Evolutionary conservation across 2,329 filamentous ascomycete genomes (phyloP).

Genomic region (Parastagonospora nodorum): DNA sequence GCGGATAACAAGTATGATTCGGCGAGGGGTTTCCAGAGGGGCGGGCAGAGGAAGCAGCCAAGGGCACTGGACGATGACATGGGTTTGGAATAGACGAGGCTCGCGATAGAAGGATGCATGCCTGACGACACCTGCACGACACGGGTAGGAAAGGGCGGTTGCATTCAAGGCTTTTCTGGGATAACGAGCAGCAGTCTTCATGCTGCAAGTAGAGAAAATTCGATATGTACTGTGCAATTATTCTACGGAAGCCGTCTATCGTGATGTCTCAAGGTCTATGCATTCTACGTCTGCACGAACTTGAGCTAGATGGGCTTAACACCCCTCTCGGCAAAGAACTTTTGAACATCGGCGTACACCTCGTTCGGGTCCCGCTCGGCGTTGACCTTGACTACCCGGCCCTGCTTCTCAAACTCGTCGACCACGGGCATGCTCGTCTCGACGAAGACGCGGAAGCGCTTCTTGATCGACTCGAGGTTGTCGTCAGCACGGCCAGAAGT

Average conservation of each 20-base stretch:
- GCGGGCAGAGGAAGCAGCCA: constrained; percentile 32
- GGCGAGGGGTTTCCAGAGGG: constrained; percentile 30
- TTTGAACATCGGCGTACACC: constrained; percentile 61
- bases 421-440: constrained; percentile 99
- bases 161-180: constrained; percentile 35
- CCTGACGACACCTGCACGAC: constrained; percentile 14
- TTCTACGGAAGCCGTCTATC: background rate
- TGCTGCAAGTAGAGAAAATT: constrained; percentile 36
- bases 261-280: constrained; percentile 4
- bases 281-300: constrained; percentile 33
- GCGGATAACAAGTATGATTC: constrained; percentile 67
- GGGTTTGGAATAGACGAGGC: constrained; percentile 24
- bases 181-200: constrained; percentile 35
- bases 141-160: constrained; percentile 18
- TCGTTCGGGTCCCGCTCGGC: constrained; percentile 71
- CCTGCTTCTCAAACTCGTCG: constrained; percentile 76
- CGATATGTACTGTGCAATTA: constrained; percentile 21
- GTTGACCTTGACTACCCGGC: constrained; percentile 78
- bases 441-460: constrained; percentile 91
- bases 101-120: background rate
- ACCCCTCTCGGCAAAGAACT: constrained; percentile 40
- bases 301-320: constrained; percentile 38
- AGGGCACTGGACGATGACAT: constrained; percentile 44
- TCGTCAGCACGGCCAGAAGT: constrained; percentile 91
- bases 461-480: constrained; percentile 93